phyloP scores from a whole-genome alignment of 495 filamentous ascomycete genomes.

The Hyaloscypha bicolor region DNA sequence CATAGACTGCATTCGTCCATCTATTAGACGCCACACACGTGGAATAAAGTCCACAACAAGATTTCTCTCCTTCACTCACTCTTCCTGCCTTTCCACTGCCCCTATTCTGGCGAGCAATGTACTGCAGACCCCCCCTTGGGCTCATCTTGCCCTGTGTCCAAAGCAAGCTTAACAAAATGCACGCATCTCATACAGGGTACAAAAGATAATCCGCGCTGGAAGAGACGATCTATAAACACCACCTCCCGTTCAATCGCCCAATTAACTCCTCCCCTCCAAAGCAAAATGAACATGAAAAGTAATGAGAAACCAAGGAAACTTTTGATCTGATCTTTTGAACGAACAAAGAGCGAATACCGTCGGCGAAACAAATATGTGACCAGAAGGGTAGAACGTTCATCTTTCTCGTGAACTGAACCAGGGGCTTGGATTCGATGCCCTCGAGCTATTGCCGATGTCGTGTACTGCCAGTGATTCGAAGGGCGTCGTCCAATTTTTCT shows the following conservation, averaged over 20 bases:
- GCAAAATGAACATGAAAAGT: background rate
- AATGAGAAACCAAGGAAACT: slow-evolving; percentile 4
- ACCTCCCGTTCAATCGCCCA: background rate
- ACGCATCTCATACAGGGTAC: background rate
- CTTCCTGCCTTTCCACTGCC: background rate
- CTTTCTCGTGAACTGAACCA: slow-evolving; percentile 3
- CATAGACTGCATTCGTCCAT: background rate
- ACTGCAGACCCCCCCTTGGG: background rate
- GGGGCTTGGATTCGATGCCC: background rate
- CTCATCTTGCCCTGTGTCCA: too few species aligned
- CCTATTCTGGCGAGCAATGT: background rate
- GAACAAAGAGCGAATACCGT: slow-evolving; percentile 4
- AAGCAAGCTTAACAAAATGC: background rate
- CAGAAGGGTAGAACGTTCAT: slow-evolving; percentile 9
- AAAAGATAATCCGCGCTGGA: background rate
- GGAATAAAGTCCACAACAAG: background rate
- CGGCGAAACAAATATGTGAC: slow-evolving; percentile 13
- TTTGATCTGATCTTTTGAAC: slow-evolving; percentile 2
- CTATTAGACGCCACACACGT: background rate
- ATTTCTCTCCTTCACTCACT: background rate
- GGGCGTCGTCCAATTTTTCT: background rate
- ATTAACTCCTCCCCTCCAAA: slow-evolving; percentile 1
- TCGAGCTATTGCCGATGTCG: background rate
- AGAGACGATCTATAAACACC: slow-evolving; percentile 2
- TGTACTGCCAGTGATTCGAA: background rate